A percentile compares a stretch with the other conserved stretches of the same genome.
These are phyloP conservation scores for Rhizopus delemar DNA, from an alignment of 371 early-diverging fungal genomes.

Conservation along the genomic window DNA sequence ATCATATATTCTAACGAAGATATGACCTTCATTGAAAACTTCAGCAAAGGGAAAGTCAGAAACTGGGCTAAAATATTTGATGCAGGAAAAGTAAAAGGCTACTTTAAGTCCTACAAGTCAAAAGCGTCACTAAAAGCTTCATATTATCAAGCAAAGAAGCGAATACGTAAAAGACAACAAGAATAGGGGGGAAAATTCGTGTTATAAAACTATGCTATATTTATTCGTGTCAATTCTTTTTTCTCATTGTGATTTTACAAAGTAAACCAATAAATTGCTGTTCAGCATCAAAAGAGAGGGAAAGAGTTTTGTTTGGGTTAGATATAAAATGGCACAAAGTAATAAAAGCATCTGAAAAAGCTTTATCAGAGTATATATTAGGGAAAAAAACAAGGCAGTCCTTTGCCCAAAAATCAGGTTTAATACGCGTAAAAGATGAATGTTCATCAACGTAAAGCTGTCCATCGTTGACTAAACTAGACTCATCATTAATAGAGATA, in stretches of 20 bases:
- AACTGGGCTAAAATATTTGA: constrained; percentile 2
- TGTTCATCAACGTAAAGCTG: no score
- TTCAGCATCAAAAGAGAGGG: no score
- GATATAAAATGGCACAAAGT: neutral
- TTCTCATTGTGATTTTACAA: neutral
- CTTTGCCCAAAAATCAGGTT: no score
- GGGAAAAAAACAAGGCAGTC: no score
- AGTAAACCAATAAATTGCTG: no score
- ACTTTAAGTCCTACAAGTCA: neutral
- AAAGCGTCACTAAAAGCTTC: constrained; percentile 1
- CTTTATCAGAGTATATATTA: no score
- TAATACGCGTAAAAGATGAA: no score
- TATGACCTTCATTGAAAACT: constrained; percentile 2
- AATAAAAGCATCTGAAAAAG: no score
- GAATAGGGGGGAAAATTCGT: neutral
- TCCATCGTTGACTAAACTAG: no score
- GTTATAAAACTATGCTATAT: no score
- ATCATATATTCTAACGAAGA: neutral
- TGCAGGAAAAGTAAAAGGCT: constrained; percentile 2
- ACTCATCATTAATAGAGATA: neutral
- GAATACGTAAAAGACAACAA: neutral
- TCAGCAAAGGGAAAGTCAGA: constrained; percentile 4
- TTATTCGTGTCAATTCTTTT: no score
- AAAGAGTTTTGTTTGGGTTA: neutral
- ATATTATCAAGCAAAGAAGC: constrained; percentile 3